Base-by-base conservation (phyloP, 768 basidiomycete genomes). In the Guyanaporus albipodus region DNA sequence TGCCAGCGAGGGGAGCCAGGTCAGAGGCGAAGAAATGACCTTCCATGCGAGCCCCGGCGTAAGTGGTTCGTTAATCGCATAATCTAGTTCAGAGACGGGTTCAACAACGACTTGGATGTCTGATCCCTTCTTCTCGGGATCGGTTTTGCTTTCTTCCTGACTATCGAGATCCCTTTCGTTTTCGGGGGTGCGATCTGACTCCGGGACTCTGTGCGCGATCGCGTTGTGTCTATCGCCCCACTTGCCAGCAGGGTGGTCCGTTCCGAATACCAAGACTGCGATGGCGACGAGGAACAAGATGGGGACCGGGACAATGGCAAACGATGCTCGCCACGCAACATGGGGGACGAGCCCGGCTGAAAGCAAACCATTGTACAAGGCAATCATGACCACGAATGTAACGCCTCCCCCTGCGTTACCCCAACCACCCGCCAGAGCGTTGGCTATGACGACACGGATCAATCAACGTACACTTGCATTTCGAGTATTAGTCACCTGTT, bases 251-350 rank as follows among this genome's bases (percentile, higher is more conserved):
- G 48, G 48, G 19, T 49, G 48, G 24, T 49, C 48, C 4, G 48
- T 49, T 15, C 48, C 48, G 9, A 49, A 33, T 32, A 43, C 31
- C 42, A 49, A 15, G 37, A 43, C 7, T 8, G 48, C 22, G 4
- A 17, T 4, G 6, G 79, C 78, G 8, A 72, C 67, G 18, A 65
- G 35, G 42, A 80, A 60, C 3, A 83, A 66, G 28, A 75, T 61
- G 1, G 80, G 80, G 0, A 77, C 75, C 3, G 80, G 79, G n/a
- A 81, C 73, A 32, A 78, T 66, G 3, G 66, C 79, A 53, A 81
- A 83, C 1, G 79, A 63, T 5, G 68, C 74, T 38, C 81, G 63
- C 81, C 81, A 83, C 5, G 80, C 75, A 0, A 67, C 48, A 47
- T 73, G 69, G 10, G 67, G 38, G 0, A 62, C 52, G 23, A 79